Percentiles rank a stretch among this genome's conserved stretches.
Evolutionary conservation across 2,329 filamentous ascomycete species (phyloP).

Genomic region (Colletotrichum costaricense): DNA sequence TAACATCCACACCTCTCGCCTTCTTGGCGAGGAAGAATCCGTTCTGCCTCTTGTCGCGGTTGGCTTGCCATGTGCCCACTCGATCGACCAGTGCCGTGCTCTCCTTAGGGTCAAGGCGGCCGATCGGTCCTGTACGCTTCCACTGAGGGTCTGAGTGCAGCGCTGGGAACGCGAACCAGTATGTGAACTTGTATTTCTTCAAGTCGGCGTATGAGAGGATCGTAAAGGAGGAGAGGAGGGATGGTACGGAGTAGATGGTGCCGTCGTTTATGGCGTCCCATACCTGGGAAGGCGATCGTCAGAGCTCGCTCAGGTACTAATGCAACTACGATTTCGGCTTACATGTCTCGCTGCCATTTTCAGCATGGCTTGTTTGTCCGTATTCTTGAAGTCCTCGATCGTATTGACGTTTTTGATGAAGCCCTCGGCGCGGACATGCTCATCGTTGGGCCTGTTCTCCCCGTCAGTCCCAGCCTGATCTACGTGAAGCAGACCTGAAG

Average conservation of each 20-base stretch:
- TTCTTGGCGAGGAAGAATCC: constrained; percentile 97
- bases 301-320: not conserved
- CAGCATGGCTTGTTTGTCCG: constrained; percentile 83
- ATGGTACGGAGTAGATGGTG: constrained; percentile 94
- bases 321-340: constrained; percentile 41
- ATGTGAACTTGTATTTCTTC: constrained; percentile 98
- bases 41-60: constrained; percentile 82
- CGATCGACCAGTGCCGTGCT: constrained; percentile 83
- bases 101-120: constrained; percentile 73
- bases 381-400: constrained; percentile 88
- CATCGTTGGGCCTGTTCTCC: constrained; percentile 69
- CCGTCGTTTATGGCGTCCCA: constrained; percentile 98
- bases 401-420: constrained; percentile 98
- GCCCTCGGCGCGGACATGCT: constrained; percentile 86
- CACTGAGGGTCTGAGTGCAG: constrained; percentile 89
- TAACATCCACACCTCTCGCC: constrained; percentile 51
- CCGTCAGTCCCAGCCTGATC: constrained; percentile 43
- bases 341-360: constrained; percentile 84
- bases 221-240: constrained; percentile 87
- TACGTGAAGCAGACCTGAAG: constrained; percentile 25
- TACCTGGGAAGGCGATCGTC: constrained; percentile 65
- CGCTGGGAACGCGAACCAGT: constrained; percentile 97
- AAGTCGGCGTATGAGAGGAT: constrained; percentile 94
- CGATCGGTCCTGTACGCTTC: constrained; percentile 69
- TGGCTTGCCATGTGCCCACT: constrained; percentile 88